Base-by-base conservation (phyloP, 2,329 filamentous ascomycete genomes). In the Ophiocordyceps camponoti-rufipedis region DNA sequence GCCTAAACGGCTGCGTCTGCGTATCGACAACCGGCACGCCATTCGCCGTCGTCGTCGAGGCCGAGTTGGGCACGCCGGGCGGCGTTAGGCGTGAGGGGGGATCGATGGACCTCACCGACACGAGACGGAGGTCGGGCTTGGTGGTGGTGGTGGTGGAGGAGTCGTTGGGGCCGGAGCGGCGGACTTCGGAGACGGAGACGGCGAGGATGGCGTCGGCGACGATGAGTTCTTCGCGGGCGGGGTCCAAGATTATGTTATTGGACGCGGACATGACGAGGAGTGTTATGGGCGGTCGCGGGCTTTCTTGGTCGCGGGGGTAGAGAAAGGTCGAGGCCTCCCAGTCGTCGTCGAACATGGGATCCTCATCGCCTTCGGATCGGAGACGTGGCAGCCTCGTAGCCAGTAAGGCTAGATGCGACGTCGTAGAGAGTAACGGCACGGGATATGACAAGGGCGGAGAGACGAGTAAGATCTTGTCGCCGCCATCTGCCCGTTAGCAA, bases 291-390 rank as follows among this genome's bases (percentile, higher is more conserved):
- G 91, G 91, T 43, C 80, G 75, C 11, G 67, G 58, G 0, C 55
- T 54, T 16, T 58, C 53, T 19, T 54, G 50, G 4, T 53, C 55
- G 32, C 71, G 72, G 1, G 79, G 74, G 65, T 93, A 98, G 29
- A 98, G 68, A 47, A 78, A 80, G 16, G 77, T 72, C 1, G 87
- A 80, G 14, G 82, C 83, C 51, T 83, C 85, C 91, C 91, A 98
- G 66, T 98, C 91, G 64, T 98, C 91, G 66, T 95, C 83, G 64
- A 98, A 98, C 58, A 95, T 80, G 12, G 91, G 91, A 55, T 98
- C 91, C 66, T 98, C 91, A 64, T 96, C 89, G 47, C 77, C 76
- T 61, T 94, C 84, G 1, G 88, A 95, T 59, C 85, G 85, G 44
- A 95, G 71, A 28, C 79, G 75, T 8, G 91, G 91, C 3, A 96